These are phyloP conservation scores for Circinella umbellata DNA, from an alignment of 371 early-diverging fungal species.

Conservation along the genomic window DNA sequence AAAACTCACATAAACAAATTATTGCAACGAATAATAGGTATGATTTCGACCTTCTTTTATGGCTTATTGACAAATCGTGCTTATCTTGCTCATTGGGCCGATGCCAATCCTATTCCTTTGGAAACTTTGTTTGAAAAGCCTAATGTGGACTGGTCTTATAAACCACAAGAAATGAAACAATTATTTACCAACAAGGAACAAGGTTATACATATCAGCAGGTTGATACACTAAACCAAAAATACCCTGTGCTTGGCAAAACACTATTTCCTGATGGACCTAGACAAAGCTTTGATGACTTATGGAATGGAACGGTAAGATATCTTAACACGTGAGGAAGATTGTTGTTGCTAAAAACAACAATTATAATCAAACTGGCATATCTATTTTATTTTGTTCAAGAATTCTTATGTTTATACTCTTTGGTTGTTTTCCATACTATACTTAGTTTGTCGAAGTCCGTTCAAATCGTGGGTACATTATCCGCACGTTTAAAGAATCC, in stretches of 20 bases:
- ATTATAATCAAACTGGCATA: no score
- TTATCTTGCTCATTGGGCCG: constrained; percentile 41
- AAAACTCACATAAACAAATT: background rate
- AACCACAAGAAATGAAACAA: constrained; percentile 21
- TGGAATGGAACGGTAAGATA: constrained; percentile 38
- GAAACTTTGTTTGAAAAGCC: constrained; percentile 40
- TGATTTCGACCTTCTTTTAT: constrained; percentile 48
- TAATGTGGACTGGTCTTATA: constrained; percentile 37
- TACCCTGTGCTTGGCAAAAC: constrained; percentile 22
- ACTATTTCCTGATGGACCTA: constrained; percentile 37
- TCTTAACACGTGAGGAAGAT: background rate
- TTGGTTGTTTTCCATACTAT: background rate
- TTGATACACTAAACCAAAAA: constrained; percentile 38
- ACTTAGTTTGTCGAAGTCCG: constrained; percentile 32
- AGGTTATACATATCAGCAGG: constrained; percentile 20
- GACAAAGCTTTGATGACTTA: constrained; percentile 32
- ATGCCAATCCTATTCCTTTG: constrained; percentile 39
- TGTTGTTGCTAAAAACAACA: background rate
- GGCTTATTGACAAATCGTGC: constrained; percentile 37
- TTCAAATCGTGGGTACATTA: constrained; percentile 41
- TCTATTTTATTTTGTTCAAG: no score
- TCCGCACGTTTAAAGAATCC: constrained; percentile 38
- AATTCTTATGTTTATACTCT: no score
- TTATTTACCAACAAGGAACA: constrained; percentile 23
- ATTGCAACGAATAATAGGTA: constrained; percentile 26